Base-by-base conservation (phyloP, 2,329 filamentous ascomycete species). In the Fusarium phyllophilum region DNA sequence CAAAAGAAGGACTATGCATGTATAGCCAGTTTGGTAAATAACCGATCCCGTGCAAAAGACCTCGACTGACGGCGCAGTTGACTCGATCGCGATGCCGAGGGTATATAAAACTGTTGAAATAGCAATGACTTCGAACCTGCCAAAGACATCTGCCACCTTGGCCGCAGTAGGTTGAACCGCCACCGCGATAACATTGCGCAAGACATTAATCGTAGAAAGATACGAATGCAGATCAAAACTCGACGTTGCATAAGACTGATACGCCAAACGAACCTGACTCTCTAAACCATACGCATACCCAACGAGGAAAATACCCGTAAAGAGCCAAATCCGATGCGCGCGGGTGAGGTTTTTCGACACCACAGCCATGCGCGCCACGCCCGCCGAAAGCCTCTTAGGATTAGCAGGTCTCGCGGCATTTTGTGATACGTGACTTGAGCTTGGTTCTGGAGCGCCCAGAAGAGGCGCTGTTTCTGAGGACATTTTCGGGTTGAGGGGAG, bases 91-190 rank as follows among this genome's bases (percentile, higher is more conserved):
- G 9, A 89, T 88, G 18, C 86, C 86, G 56, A 82, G 31, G 2
- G 88, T 84, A 66, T 91, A 91, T 66, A 91, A 89, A 17, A 89
- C 51, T 2, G 89, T 85, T 0, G 88, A 87, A 3, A 89, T 79
- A 8, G 86, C 78, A 18, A 92, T 84, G 39, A 91, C 82, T 77
- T 92, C 89, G 26, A 89, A 84, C 66, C 90, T 85, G 26, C 90
- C 90, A 73, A 92, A 90, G 15, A 91, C 87, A 74, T 90, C 90
- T 24, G 90, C 88, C 63, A 92, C 85, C 74, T 91, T 91, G 15
- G 89, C 90, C 0, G 88, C 87, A 0, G 89, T 87, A 36, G 84
- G 90, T 82, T 89, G 81, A 7, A 87, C 86, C 6, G 89, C 89
- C 41, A 89, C 89, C 12, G 88, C 89, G 69, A 91, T 86, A 34